Percentiles rank a stretch among this genome's conserved stretches.
These are phyloP conservation scores for Salix suchowensis DNA, from an alignment of 345 rosid genomes.

Conservation along the genomic window DNA sequence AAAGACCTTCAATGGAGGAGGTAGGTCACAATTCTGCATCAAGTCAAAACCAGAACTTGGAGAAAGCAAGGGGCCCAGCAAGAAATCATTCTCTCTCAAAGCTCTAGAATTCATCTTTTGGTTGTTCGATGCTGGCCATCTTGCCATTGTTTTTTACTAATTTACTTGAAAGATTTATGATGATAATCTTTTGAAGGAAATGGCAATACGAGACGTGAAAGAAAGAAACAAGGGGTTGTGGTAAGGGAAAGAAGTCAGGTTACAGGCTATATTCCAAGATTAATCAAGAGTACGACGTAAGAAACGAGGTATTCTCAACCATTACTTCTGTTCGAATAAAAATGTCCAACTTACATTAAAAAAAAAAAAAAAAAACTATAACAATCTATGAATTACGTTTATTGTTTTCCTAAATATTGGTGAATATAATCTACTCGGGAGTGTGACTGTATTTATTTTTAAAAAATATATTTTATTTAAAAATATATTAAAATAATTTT, in stretches of 20 bases:
- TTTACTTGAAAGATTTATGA: background rate
- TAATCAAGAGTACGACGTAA: background rate
- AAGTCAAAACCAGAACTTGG: conserved; percentile 15
- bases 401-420: background rate
- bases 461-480: no score
- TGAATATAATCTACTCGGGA: no score
- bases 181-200: background rate
- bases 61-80: conserved; percentile 22
- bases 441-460: no score
- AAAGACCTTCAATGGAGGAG: conserved; percentile 50
- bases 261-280: background rate
- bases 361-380: no score
- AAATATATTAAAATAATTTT: no score
- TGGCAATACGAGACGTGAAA: conserved; percentile 5
- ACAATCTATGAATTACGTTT: no score
- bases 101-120: conserved; percentile 7
- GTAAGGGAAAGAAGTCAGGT: background rate
- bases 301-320: background rate
- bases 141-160: conserved; percentile 8
- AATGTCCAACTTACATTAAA: background rate
- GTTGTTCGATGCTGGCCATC: conserved; percentile 13
- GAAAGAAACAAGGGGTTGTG: conserved; percentile 13
- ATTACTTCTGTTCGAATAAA: background rate
- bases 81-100: conserved; percentile 18
- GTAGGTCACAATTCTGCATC: conserved; percentile 49